Percentiles rank a stretch among this genome's conserved stretches.
Conservation (phyloP, 176 grass and related monocot species). For the Canna indica region DNA sequence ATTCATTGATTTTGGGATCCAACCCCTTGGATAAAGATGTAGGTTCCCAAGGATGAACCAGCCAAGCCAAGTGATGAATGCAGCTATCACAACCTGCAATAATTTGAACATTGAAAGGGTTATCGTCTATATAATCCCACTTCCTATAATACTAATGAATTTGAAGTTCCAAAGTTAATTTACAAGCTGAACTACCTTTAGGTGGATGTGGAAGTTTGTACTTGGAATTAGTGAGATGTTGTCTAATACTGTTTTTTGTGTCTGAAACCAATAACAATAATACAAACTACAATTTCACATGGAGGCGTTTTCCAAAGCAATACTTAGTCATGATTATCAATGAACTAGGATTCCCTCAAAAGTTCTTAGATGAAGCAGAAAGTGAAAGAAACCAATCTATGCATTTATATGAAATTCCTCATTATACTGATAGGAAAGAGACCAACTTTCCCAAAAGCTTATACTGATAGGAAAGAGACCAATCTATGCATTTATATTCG, state of each 20-base stretch:
- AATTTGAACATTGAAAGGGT: neutral
- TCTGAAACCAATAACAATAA: neutral
- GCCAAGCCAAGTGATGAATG: slow-evolving; percentile 81
- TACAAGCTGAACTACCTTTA: too few species aligned
- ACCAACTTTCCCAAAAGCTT: too few species aligned
- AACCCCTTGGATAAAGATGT: slow-evolving; percentile 55
- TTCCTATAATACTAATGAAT: too few species aligned
- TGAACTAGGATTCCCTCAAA: neutral
- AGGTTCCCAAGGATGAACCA: slow-evolving; percentile 71
- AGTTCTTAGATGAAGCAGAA: neutral
- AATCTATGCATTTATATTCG: too few species aligned
- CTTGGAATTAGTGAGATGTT: neutral
- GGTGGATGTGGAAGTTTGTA: neutral
- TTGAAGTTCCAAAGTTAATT: too few species aligned
- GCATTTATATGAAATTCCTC: too few species aligned
- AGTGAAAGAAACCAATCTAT: too few species aligned
- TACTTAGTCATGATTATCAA: neutral
- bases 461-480: too few species aligned
- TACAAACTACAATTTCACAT: neutral
- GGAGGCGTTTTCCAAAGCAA: neutral
- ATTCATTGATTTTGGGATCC: slow-evolving; percentile 91
- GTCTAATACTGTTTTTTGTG: neutral
- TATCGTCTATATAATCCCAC: too few species aligned
- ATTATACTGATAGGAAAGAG: too few species aligned
- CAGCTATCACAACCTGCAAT: slow-evolving; percentile 54